phyloP scores from a whole-genome alignment of 768 basidiomycete species.

The Lactifluus piperatus region DNA sequence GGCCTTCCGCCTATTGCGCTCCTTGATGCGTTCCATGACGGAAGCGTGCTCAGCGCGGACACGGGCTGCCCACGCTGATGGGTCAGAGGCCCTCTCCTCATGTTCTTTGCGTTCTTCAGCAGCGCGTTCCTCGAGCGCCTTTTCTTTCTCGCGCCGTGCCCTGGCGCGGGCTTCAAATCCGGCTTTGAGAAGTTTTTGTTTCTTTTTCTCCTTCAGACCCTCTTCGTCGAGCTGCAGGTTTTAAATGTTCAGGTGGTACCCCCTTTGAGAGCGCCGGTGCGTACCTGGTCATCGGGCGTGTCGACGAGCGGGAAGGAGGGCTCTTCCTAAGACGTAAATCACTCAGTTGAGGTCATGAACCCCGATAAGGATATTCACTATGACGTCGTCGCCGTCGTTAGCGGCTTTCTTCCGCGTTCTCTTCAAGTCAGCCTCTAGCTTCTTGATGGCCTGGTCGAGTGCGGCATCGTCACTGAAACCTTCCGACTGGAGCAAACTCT shows the following conservation, averaged over 20 bases:
- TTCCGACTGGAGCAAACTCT: slow-evolving; percentile 56
- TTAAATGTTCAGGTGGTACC: neutral
- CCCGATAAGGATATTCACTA: slow-evolving; percentile 25
- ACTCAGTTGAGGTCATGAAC: neutral
- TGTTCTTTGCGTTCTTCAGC: slow-evolving; percentile 59
- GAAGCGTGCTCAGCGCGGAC: slow-evolving; percentile 76
- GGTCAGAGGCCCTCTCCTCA: slow-evolving; percentile 64
- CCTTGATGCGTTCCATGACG: slow-evolving; percentile 79
- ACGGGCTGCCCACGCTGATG: slow-evolving; percentile 63
- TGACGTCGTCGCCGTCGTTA: slow-evolving; percentile 54
- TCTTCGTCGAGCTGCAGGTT: slow-evolving; percentile 72
- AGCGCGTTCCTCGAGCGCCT: slow-evolving; percentile 60
- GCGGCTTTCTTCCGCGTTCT: slow-evolving; percentile 73
- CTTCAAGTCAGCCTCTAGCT: slow-evolving; percentile 71
- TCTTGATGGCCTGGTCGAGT: slow-evolving; percentile 78
- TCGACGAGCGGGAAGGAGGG: slow-evolving; percentile 85
- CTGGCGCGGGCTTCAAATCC: slow-evolving; percentile 87
- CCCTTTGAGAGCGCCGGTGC: slow-evolving; percentile 18
- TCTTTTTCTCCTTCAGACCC: slow-evolving; percentile 86
- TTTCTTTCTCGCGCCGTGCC: slow-evolving; percentile 78
- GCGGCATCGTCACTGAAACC: slow-evolving; percentile 72
- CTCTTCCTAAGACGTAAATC: slow-evolving; percentile 46
- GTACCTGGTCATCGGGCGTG: slow-evolving; percentile 78
- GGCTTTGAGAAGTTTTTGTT: slow-evolving; percentile 87
- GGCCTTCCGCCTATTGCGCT: slow-evolving; percentile 66